Percentiles rank a stretch among this genome's conserved stretches.
Conservation (phyloP, 345 rosid genomes). For the Linum usitatissimum region DNA sequence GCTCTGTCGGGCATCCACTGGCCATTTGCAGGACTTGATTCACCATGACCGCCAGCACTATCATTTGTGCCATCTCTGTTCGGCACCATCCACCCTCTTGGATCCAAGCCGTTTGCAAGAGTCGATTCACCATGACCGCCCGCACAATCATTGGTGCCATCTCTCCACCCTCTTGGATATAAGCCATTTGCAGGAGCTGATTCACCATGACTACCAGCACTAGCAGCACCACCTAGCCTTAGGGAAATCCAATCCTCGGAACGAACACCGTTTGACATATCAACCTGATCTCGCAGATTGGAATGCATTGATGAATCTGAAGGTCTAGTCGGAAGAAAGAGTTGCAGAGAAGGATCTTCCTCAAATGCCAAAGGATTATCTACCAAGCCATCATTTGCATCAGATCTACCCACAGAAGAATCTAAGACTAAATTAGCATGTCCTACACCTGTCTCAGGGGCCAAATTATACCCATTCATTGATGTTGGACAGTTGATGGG, state of each 20-base stretch:
- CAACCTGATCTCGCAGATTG: constrained; percentile 52
- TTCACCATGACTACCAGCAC: neutral
- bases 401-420: constrained; percentile 42
- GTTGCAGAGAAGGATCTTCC: constrained; percentile 87
- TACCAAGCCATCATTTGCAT: constrained; percentile 53
- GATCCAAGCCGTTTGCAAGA: constrained; percentile 39
- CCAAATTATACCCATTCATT: constrained; percentile 54
- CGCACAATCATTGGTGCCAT: constrained; percentile 30
- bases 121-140: constrained; percentile 39
- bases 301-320: constrained; percentile 54
- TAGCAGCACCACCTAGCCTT: constrained; percentile 56
- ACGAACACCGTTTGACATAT: constrained; percentile 56
- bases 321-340: constrained; percentile 80
- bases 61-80: constrained; percentile 35
- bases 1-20: constrained; percentile 47
- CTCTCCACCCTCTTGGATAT: neutral
- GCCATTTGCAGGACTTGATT: constrained; percentile 36
- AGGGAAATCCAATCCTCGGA: constrained; percentile 91
- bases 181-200: neutral
- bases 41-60: constrained; percentile 40
- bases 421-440: constrained; percentile 34
- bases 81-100: constrained; percentile 45
- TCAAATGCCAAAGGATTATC: constrained; percentile 73
- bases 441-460: constrained; percentile 44
- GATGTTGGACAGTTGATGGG: constrained; percentile 41